Conservation (phyloP, 441 rosid genomes). For the Theobroma grandiflorum region DNA sequence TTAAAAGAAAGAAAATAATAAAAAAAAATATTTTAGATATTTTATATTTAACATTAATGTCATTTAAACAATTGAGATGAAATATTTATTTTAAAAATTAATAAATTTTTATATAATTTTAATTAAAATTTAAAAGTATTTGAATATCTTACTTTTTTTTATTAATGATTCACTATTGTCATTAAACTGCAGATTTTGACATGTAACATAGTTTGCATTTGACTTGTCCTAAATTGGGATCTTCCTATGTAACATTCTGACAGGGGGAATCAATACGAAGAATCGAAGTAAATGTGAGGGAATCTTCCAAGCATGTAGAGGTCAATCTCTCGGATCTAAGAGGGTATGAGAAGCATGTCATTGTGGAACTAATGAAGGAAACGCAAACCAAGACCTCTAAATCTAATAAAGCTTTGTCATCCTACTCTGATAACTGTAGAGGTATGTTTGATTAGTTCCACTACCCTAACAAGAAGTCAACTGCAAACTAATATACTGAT, state of each 20-base stretch:
- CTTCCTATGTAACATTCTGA: background rate
- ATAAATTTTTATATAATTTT: too few species aligned
- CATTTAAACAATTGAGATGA: too few species aligned
- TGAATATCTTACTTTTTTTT: too few species aligned
- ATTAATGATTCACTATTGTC: background rate
- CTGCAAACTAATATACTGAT: too few species aligned
- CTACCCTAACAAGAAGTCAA: background rate
- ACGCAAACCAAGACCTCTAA: constrained; percentile 32
- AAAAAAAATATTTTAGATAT: too few species aligned
- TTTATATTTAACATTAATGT: too few species aligned
- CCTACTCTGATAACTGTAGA: constrained; percentile 35
- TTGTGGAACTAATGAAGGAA: constrained; percentile 63
- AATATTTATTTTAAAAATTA: too few species aligned
- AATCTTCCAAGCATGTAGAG: constrained; percentile 56
- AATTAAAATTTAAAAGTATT: too few species aligned
- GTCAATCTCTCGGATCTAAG: constrained; percentile 59
- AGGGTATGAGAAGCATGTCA: constrained; percentile 68
- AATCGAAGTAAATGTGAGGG: constrained; percentile 47
- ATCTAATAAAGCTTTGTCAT: constrained; percentile 25
- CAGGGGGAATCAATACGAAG: constrained; percentile 56
- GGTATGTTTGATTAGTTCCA: constrained; percentile 31
- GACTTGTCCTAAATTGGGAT: background rate
- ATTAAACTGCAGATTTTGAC: background rate
- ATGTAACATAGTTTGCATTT: background rate
- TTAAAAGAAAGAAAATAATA: too few species aligned